Evolutionary conservation across 352 stramenopile genomes (phyloP).

Genomic region (Pilasporangium apinafurcum): DNA sequence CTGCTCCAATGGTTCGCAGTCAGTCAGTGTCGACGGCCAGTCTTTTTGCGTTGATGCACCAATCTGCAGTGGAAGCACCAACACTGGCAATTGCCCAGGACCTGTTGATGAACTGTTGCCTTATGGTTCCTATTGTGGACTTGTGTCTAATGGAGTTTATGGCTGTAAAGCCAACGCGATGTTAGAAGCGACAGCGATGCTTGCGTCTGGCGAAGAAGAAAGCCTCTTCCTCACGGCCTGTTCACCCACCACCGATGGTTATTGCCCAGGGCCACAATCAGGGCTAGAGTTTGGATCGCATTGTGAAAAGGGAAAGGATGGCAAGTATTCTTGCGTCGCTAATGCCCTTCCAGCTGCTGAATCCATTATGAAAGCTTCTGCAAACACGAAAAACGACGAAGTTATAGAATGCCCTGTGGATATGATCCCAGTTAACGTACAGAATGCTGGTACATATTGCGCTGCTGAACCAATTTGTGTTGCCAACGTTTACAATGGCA

Average conservation of each 20-base stretch:
- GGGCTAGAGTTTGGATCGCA: constrained; percentile 1
- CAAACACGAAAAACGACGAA: background rate
- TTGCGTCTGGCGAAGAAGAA: no score
- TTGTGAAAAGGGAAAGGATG: background rate
- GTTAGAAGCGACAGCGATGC: no score
- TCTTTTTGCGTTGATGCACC: background rate
- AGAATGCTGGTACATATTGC: background rate
- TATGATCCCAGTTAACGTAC: background rate
- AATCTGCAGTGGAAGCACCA: constrained; percentile 1
- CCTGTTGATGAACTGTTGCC: no score
- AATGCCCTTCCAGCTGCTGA: background rate
- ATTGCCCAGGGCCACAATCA: constrained; percentile 1
- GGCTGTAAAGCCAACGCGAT: no score
- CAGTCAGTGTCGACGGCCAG: background rate
- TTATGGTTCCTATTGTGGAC: no score
- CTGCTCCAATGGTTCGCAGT: background rate
- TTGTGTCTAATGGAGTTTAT: no score
- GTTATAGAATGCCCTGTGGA: background rate
- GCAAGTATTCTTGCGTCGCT: background rate
- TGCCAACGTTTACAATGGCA: background rate
- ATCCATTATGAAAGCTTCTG: background rate
- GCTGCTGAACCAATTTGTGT: background rate
- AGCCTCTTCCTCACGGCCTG: no score
- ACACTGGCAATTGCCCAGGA: constrained; percentile 1
- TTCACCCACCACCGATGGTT: background rate